Conservation (phyloP, 306 rosid genomes). For the Vicia villosa region DNA sequence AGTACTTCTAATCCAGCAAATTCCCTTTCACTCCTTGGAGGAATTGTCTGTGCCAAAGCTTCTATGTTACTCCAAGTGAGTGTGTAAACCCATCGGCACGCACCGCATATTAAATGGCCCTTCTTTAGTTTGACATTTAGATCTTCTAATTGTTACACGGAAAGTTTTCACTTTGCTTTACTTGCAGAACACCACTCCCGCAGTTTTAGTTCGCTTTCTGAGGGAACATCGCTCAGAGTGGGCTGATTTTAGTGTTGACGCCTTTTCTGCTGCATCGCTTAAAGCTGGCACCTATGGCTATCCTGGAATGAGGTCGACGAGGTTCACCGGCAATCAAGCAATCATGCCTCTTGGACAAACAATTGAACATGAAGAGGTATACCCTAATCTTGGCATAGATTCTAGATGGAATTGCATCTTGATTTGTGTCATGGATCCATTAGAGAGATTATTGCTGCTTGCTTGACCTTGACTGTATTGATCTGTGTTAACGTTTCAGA, state of each 20-base stretch:
- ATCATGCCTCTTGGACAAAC: slow-evolving; percentile 98
- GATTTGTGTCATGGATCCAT: not conserved
- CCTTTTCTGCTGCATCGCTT: slow-evolving; percentile 77
- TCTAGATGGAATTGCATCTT: not conserved
- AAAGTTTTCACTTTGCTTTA: slow-evolving; percentile 15
- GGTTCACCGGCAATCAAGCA: slow-evolving; percentile 94
- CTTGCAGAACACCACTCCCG: slow-evolving; percentile 87
- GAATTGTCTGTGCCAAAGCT: slow-evolving; percentile 94
- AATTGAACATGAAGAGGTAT: slow-evolving; percentile 94
- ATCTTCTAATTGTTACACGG: slow-evolving; percentile 15
- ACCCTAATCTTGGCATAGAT: not conserved
- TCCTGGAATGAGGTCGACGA: slow-evolving; percentile 87
- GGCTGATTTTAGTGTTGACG: slow-evolving; percentile 99
- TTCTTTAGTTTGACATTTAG: not conserved
- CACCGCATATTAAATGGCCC: slow-evolving; percentile 1
- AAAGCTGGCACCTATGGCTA: slow-evolving; percentile 76
- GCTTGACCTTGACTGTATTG: not conserved
- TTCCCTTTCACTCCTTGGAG: slow-evolving; percentile 79
- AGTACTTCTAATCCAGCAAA: slow-evolving; percentile 63
- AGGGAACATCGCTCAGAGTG: slow-evolving; percentile 99
- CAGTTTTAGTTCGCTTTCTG: slow-evolving; percentile 85
- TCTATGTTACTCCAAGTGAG: slow-evolving; percentile 97
- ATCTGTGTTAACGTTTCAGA: slow-evolving; percentile 48
- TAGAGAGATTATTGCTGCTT: not conserved
- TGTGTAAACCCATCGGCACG: slow-evolving; percentile 18